Base-by-base conservation (phyloP, 768 basidiomycete genomes). In the Tricholoma matsutake region DNA sequence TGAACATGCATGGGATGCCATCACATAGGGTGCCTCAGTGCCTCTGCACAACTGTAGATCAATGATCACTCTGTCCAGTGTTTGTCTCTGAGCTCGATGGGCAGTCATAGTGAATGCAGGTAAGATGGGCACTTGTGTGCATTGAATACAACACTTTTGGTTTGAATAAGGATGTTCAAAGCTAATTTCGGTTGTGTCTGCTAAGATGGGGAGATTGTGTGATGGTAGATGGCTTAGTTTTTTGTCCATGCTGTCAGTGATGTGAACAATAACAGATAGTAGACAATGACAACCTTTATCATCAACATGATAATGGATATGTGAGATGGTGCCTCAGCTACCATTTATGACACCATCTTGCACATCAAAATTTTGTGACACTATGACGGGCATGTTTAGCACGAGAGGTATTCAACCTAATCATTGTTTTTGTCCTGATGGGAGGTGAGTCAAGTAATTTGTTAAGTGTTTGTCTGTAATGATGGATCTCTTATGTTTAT, bases 91-190 rank as follows among this genome's bases (percentile, higher is more conserved):
- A 0, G 76, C 65, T 59, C 76, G 75, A 54, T 80, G 75, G 0
- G 73, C 73, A 1, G 78, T 80, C 60, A 79, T 72, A 0, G 77
- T 72, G 64, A 77, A 80, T 0, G 68, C 76, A 28, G 78, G 79
- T 0, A 68, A 4, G 0, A 81, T 51, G 0, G 79, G 76, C 0
- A 80, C 32, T 59, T 81, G 79, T 0, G 59, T 69, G 0, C 76
- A 66, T 6, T 58, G 37, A 8, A 62, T 43, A 2, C 22, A 34
- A 14, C 25, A 28, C 6, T 2, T 53, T 32, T 56, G 4, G 1
- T 54, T 11, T 0, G 22, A 41, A n/a, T 43, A 45, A 1, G 62
- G 55, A 57, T 60, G 54, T 18, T 5, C 22, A 43, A 63, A 59
- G 4, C 6, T 41, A 6, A 63, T 53, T 3, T 37, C 25, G 0